phyloP scores from a whole-genome alignment of 441 rosid genomes.

The Cnidoscolus chayamansa region DNA sequence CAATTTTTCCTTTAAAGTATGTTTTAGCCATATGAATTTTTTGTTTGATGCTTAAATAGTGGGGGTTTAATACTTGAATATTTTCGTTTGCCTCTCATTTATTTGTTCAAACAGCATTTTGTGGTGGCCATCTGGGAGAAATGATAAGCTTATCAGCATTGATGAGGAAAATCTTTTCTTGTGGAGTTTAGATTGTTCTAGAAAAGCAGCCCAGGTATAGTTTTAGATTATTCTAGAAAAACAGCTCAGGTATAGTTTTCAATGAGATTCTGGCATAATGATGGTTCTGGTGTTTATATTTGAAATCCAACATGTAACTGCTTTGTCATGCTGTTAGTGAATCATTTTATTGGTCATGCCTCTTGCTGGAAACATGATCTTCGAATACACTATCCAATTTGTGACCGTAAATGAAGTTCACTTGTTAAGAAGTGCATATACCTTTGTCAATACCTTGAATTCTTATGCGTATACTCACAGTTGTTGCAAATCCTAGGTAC shows the following conservation, averaged over 20 bases:
- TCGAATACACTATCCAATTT: neutral
- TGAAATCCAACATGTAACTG: neutral
- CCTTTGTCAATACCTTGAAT: slow-evolving; percentile 7
- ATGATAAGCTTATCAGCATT: slow-evolving; percentile 79
- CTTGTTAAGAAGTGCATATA: neutral
- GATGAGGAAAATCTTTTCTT: slow-evolving; percentile 68
- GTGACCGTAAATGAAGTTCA: neutral
- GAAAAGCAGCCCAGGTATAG: slow-evolving; percentile 70
- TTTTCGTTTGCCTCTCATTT: slow-evolving; percentile 9
- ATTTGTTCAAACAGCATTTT: slow-evolving; percentile 47
- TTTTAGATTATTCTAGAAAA: slow-evolving; percentile 57
- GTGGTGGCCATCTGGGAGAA: slow-evolving; percentile 93
- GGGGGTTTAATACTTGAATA: neutral
- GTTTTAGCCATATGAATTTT: neutral
- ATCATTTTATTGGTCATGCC: neutral
- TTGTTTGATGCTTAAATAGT: neutral
- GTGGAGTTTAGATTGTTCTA: slow-evolving; percentile 80
- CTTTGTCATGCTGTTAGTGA: neutral
- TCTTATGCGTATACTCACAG: slow-evolving; percentile 32
- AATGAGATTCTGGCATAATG: neutral
- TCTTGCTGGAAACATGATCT: neutral
- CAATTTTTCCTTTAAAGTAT: neutral
- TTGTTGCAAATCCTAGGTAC: slow-evolving; percentile 47
- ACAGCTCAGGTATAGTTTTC: slow-evolving; percentile 57
- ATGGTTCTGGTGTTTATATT: neutral